phyloP scores from a whole-genome alignment of 2,329 filamentous ascomycete genomes.

The Ophiostoma pallidulum region DNA sequence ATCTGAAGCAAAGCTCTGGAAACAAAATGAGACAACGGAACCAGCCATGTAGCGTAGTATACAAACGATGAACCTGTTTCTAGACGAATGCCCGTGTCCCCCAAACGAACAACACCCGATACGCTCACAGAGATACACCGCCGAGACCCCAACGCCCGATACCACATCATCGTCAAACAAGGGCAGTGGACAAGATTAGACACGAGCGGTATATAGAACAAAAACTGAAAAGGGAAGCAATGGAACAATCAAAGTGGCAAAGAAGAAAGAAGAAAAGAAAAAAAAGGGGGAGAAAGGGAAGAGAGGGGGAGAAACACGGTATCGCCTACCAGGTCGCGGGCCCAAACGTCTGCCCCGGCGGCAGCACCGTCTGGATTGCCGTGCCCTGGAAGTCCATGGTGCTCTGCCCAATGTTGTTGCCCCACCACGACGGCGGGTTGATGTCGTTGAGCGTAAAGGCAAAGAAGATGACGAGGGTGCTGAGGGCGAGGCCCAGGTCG shows the following conservation, averaged over 20 bases:
- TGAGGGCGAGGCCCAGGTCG: constrained; percentile 58
- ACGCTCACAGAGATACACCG: not conserved
- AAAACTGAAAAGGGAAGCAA: not conserved
- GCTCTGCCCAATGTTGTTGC: constrained; percentile 46
- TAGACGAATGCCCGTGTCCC: too few relatives aligned
- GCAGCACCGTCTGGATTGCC: constrained; percentile 46
- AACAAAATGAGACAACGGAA: too few relatives aligned
- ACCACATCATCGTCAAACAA: not conserved
- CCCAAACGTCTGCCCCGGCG: constrained; percentile 51
- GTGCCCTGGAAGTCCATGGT: constrained; percentile 54
- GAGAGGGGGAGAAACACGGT: too few relatives aligned
- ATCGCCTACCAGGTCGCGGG: constrained; percentile 41
- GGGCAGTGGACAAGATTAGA: too few relatives aligned
- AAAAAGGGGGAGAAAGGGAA: not conserved
- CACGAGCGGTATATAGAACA: too few relatives aligned
- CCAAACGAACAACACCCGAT: too few relatives aligned
- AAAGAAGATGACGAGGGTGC: constrained; percentile 61
- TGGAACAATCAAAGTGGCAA: not conserved
- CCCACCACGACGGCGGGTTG: constrained; percentile 59
- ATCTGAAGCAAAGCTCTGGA: too few relatives aligned
- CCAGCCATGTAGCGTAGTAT: too few relatives aligned
- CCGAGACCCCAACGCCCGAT: not conserved
- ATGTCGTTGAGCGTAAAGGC: constrained; percentile 56
- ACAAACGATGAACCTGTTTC: too few relatives aligned
- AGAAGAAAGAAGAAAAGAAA: not conserved